Conservation (phyloP, 305 asterid genomes). For the Vinca major region DNA sequence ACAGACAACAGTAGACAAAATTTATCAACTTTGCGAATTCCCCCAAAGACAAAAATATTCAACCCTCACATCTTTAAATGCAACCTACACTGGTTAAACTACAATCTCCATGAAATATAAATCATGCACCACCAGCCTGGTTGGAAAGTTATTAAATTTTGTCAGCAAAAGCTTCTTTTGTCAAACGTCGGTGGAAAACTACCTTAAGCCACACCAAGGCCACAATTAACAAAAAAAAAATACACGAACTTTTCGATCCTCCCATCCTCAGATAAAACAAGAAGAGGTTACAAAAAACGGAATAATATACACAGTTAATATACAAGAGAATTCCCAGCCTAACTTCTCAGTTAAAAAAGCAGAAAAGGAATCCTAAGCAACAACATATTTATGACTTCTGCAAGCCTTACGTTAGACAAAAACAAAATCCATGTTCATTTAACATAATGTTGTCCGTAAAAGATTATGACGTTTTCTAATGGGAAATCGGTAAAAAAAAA, state of each 20-base stretch:
- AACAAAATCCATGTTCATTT: not conserved
- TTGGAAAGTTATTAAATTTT: not conserved
- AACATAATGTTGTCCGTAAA: not conserved
- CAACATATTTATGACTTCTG: not conserved
- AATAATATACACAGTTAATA: not conserved
- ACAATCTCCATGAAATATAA: not conserved
- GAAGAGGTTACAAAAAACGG: not conserved
- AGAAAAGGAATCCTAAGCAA: not conserved
- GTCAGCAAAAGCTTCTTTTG: not conserved
- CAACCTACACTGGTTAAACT: not conserved
- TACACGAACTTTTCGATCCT: not conserved
- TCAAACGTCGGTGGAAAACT: not conserved
- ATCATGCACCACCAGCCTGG: not conserved
- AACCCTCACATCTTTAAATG: not conserved
- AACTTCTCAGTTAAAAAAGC: not conserved
- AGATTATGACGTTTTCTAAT: not conserved
- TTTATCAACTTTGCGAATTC: not conserved
- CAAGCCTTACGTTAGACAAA: not conserved
- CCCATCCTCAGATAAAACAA: not conserved
- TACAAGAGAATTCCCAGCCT: not conserved
- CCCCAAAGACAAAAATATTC: not conserved
- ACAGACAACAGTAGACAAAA: not conserved
- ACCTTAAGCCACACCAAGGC: not conserved
- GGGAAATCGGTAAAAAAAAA: not conserved
- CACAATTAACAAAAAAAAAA: not conserved